A percentile compares a stretch with the other conserved stretches of the same genome.
Evolutionary conservation across 208 protist genomes (phyloP).

Genomic region (Naegleria lovaniensis): DNA sequence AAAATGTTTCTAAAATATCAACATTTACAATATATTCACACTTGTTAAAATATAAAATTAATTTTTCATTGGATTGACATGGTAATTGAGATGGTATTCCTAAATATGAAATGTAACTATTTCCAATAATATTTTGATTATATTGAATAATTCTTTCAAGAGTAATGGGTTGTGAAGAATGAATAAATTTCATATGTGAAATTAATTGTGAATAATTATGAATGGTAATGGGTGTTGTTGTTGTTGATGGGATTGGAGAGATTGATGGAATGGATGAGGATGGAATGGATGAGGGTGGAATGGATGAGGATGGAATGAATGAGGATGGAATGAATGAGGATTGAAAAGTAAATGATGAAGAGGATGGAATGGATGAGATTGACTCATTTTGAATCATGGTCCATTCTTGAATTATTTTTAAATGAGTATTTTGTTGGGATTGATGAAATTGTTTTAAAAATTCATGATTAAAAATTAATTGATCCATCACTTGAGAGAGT

Average conservation of each 20-base stretch:
- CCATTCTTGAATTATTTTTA: neutral
- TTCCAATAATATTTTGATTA: neutral
- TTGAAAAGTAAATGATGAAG: too few relatives aligned
- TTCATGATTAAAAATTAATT: neutral
- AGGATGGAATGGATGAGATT: too few relatives aligned
- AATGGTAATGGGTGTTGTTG: neutral
- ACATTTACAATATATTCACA: neutral
- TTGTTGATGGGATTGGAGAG: too few relatives aligned
- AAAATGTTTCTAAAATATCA: neutral
- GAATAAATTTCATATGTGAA: neutral
- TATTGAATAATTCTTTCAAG: neutral
- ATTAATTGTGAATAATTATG: neutral
- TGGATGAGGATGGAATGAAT: too few relatives aligned
- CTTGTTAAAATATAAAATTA: neutral
- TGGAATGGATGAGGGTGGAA: too few relatives aligned
- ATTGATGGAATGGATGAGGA: too few relatives aligned
- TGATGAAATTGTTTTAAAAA: neutral
- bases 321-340: too few relatives aligned
- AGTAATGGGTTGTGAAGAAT: neutral
- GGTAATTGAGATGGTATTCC: neutral
- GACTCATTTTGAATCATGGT: too few relatives aligned
- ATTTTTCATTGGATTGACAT: neutral
- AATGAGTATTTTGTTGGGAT: neutral
- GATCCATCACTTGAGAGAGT: neutral
- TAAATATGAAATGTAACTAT: neutral